Evolutionary conservation across 805 yeast species (phyloP), one percentile per base, ranked within the genome.

Genomic region (Candida insectorum): DNA sequence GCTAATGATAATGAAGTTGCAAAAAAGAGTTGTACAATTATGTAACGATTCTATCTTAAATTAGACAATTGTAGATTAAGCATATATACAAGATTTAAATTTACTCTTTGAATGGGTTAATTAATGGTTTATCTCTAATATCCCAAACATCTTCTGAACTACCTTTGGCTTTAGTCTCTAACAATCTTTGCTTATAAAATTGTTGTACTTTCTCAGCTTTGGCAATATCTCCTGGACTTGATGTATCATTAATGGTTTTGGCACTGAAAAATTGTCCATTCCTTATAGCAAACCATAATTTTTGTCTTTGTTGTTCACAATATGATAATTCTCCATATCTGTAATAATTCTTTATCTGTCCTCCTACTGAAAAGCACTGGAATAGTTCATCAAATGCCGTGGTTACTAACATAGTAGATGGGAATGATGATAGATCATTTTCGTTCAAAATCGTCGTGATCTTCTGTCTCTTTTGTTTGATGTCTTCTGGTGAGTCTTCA

Each of bases 71-170:
- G 26, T 21, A 27, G 17, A 17, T 11, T 33, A 25, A 27, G 23
- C 36, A 29, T 33, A 24, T 28, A 28, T 28, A 28, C 14, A 33
- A 15, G 6, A n/a, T n/a, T n/a, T n/a, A n/a, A n/a, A n/a, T n/a
- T n/a, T n/a, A n/a, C 14, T 48, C 49, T 33, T 46, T 49, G 41
- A 71, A 72, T 9, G 79, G 77, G 13, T 52, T 41, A 15, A 47
- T 37, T 29, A 71, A 49, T 0, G 59, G 45, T 34, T 45, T 43
- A 24, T 50, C 48, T 12, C 80, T 54, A 28, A 58, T 51, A 34
- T 73, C 75, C 97, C 97, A 91, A 6, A 91, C 69, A 50, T 85
- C 91, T 53, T 89, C 96, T 33, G 91, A 78, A 45, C 83, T 77
- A 2, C 96, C 96, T 31, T 66, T 60, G 23, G 72, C 66, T 53